These are phyloP conservation scores for Saccharum hybrid DNA, from an alignment of 202 grass and related monocot species.

Conservation along the genomic window DNA sequence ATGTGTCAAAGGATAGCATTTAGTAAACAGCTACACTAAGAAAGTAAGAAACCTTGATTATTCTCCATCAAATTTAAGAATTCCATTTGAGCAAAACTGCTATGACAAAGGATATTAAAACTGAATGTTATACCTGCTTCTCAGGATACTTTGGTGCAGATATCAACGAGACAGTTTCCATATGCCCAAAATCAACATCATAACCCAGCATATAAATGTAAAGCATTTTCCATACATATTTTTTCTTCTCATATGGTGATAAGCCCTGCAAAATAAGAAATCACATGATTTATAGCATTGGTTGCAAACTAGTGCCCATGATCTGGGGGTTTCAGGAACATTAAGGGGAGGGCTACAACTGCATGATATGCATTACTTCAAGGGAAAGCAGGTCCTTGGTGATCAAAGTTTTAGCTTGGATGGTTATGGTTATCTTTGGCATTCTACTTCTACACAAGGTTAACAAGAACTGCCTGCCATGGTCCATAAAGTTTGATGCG, in stretches of 20 bases:
- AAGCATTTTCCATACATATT: constrained; percentile 99
- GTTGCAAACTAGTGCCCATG: not conserved
- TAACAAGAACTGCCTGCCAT: constrained; percentile 18
- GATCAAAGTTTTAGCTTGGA: constrained; percentile 23
- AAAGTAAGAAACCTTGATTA: not conserved
- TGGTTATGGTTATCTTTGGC: not conserved
- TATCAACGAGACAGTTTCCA: constrained; percentile 97
- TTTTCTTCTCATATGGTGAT: constrained; percentile 98
- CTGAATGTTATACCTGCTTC: constrained; percentile 78
- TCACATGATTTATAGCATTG: constrained; percentile 27
- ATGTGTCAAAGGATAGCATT: constrained; percentile 33
- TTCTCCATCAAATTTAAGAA: constrained; percentile 11
- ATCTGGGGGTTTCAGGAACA: constrained; percentile 1
- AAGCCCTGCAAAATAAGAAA: constrained; percentile 71
- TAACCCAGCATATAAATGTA: constrained; percentile 99
- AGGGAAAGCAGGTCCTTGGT: constrained; percentile 12
- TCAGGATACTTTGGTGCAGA: constrained; percentile 98
- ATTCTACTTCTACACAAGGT: constrained; percentile 11
- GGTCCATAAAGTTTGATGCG: constrained; percentile 1
- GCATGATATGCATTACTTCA: constrained; percentile 9
- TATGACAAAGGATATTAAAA: constrained; percentile 25
- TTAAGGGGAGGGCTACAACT: not conserved
- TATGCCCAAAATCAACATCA: constrained; percentile 98
- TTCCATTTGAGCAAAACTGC: constrained; percentile 21
- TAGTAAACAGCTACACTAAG: not conserved